Conservation (phyloP, 805 yeast genomes). For the Candida glaebosa region DNA sequence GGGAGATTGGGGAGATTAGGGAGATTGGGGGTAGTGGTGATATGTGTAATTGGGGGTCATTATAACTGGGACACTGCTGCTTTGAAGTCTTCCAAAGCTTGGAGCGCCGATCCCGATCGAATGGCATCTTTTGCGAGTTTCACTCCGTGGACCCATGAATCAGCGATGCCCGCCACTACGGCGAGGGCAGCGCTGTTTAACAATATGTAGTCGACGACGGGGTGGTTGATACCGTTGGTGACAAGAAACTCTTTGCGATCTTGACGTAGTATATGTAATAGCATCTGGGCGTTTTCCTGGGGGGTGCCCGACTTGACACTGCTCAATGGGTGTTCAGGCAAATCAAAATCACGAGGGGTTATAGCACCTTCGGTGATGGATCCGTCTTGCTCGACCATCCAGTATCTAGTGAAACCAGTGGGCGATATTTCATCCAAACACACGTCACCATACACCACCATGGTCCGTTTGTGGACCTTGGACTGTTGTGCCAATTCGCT, state of each 20-base stretch:
- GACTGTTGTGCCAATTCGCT: slow-evolving; percentile 52
- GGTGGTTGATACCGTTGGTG: slow-evolving; percentile 36
- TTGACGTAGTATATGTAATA: slow-evolving; percentile 44
- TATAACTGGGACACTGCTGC: no score
- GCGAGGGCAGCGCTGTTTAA: slow-evolving; percentile 87
- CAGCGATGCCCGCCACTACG: slow-evolving; percentile 66
- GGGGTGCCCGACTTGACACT: slow-evolving; percentile 85
- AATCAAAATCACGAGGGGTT: slow-evolving; percentile 76
- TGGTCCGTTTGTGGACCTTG: slow-evolving; percentile 50
- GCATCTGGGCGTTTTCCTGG: slow-evolving; percentile 66
- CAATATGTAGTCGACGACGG: slow-evolving; percentile 85
- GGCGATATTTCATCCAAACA: slow-evolving; percentile 96
- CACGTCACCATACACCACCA: slow-evolving; percentile 90
- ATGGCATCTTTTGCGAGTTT: slow-evolving; percentile 67
- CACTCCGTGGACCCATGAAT: slow-evolving; percentile 76
- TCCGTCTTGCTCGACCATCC: slow-evolving; percentile 58
- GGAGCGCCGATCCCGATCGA: slow-evolving; percentile 59
- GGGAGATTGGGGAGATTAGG: neutral
- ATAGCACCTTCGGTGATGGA: slow-evolving; percentile 43
- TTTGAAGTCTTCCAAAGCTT: slow-evolving; percentile 54
- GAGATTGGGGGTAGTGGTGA: neutral
- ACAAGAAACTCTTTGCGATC: slow-evolving; percentile 46
- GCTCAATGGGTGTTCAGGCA: slow-evolving; percentile 65
- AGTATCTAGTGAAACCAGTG: slow-evolving; percentile 72
- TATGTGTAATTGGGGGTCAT: neutral